Percentiles rank a stretch among this genome's conserved stretches.
These are phyloP conservation scores for Solanum rostratum DNA, from an alignment of 257 asterid genomes.

Conservation along the genomic window DNA sequence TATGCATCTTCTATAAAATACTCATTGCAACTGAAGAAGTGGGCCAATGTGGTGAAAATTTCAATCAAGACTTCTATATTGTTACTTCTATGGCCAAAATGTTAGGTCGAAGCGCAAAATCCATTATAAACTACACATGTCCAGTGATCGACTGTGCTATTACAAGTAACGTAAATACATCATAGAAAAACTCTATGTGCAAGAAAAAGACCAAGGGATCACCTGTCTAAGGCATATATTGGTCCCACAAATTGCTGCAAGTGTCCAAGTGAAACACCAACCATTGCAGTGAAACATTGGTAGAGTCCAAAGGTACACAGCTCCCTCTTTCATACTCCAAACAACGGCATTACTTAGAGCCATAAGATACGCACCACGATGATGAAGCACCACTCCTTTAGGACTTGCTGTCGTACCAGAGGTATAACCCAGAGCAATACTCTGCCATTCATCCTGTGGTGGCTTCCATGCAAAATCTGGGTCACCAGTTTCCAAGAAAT, in stretches of 20 bases:
- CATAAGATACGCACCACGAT: constrained; percentile 93
- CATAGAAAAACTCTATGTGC: background rate
- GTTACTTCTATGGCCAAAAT: background rate
- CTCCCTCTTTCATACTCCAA: constrained; percentile 79
- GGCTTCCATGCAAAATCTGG: constrained; percentile 62
- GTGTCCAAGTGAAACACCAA: constrained; percentile 93
- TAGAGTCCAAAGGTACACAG: constrained; percentile 79
- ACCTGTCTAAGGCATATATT: constrained; percentile 94
- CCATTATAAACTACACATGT: background rate
- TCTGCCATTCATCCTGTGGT: constrained; percentile 93
- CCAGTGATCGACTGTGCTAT: background rate
- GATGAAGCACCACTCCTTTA: constrained; percentile 92
- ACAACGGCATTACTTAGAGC: constrained; percentile 56
- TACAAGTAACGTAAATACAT: background rate
- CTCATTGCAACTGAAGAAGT: background rate
- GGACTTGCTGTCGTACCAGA: constrained; percentile 98
- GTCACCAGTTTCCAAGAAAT: constrained; percentile 70
- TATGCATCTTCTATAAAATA: background rate
- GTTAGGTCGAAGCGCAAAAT: background rate
- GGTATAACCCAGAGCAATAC: constrained; percentile 84
- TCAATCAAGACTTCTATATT: background rate
- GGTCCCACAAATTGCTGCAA: constrained; percentile 84
- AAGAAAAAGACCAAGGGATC: background rate
- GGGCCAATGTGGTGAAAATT: background rate
- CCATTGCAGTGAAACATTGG: constrained; percentile 98